Base-by-base conservation (phyloP, 768 basidiomycete genomes). In the Serendipita sp. region DNA sequence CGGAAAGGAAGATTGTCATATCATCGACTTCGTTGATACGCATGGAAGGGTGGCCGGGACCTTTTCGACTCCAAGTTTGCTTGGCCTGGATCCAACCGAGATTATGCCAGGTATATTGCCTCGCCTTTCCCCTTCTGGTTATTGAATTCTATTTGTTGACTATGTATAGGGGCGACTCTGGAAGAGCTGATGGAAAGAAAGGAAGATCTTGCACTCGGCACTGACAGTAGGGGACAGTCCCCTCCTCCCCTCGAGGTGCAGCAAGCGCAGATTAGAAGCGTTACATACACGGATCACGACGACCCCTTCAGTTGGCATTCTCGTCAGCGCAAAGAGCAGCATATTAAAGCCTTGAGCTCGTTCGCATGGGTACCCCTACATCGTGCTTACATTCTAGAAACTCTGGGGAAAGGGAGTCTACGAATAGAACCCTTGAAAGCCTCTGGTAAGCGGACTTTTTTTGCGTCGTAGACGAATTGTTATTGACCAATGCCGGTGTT, bases 11-110 rank as follows among this genome's bases (percentile, higher is more conserved):
- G 84, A 95, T 71, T 97, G 94, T 72, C 83, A 81, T 11, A 83
- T 97, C 65, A 88, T 98, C 67, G 94, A 98, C 72, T 88, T 96
- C 67, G 91, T 93, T 15, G 91, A 94, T 70, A 86, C 82, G 44
- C 77, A 82, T 23, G 77, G 76, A 44, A 81, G 86, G 7, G 81
- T 91, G 2, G 72, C 80, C 5, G 90, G 91, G 10, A 77, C 93
- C 32, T 76, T 92, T 30, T 89, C 85, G 15, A 79, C 82, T 10
- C 93, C 94, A 0, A 90, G 88, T 4, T 75, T 97, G 10, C 88
- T 93, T 70, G 94, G 94, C 0, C 74, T 98, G 3, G 85, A 89
- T 70, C 86, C 89, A n/a, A 72, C 76, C 10, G 81, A 83, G 65
- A 71, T 88, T 4, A 73, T 83, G n/a, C 82, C 89, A 60, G 85